Percentiles rank a stretch among this genome's conserved stretches.
These are phyloP conservation scores for Candida fluviatilis DNA, from an alignment of 805 yeast genomes.

Conservation along the genomic window DNA sequence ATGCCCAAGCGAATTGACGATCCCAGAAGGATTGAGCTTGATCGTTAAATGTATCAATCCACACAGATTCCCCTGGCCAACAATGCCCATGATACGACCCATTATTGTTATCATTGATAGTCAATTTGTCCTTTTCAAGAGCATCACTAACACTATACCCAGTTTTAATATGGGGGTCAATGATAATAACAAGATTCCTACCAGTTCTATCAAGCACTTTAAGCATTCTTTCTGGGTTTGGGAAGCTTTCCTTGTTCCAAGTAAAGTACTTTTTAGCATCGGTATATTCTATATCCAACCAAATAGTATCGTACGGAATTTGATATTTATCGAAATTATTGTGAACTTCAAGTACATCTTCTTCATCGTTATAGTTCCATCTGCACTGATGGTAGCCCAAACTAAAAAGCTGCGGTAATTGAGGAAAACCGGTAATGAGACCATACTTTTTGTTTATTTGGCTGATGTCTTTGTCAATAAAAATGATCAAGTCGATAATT, in stretches of 20 bases:
- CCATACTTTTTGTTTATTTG: conserved; percentile 62
- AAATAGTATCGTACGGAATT: conserved; percentile 86
- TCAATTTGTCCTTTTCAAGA: conserved; percentile 39
- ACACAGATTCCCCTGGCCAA: conserved; percentile 96
- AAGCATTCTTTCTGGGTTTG: conserved; percentile 70
- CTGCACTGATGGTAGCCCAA: conserved; percentile 94
- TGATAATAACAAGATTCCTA: conserved; percentile 75
- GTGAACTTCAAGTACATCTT: conserved; percentile 74
- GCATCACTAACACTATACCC: conserved; percentile 62
- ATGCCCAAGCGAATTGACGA: conserved; percentile 43
- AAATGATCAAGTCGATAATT: conserved; percentile 64
- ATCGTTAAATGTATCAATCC: conserved; percentile 86
- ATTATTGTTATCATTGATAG: conserved; percentile 45
- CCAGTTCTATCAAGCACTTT: conserved; percentile 62
- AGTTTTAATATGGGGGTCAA: conserved; percentile 87
- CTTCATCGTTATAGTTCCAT: conserved; percentile 92
- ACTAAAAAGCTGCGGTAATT: conserved; percentile 72
- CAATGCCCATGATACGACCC: conserved; percentile 76
- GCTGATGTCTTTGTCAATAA: conserved; percentile 57
- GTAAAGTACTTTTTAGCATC: conserved; percentile 85
- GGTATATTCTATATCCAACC: conserved; percentile 94
- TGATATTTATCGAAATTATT: conserved; percentile 63
- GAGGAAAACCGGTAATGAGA: conserved; percentile 64
- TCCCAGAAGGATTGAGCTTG: conserved; percentile 59
- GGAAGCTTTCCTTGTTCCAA: conserved; percentile 75